Conservation (phyloP, 2,329 filamentous ascomycete species). For the Neodidymelliopsis sp. region DNA sequence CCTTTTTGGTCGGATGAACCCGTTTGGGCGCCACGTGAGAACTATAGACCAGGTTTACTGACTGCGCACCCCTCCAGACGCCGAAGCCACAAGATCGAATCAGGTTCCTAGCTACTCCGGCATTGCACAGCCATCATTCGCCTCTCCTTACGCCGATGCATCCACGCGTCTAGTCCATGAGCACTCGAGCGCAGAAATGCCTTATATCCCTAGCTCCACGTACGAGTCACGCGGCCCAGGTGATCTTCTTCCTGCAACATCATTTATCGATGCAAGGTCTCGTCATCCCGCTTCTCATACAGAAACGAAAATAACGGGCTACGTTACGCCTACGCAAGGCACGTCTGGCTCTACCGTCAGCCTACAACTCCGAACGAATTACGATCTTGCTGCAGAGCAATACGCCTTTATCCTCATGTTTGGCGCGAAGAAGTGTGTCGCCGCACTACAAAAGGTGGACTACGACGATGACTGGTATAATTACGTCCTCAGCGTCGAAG, state of each 20-base stretch:
- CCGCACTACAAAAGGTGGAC: constrained; percentile 68
- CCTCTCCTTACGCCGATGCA: constrained; percentile 57
- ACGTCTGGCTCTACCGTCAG: constrained; percentile 73
- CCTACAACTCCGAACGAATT: constrained; percentile 77
- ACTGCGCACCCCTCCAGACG: constrained; percentile 59
- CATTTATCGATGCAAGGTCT: constrained; percentile 64
- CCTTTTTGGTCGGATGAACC: constrained; percentile 45
- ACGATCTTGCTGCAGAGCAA: constrained; percentile 72
- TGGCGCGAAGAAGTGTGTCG: constrained; percentile 76
- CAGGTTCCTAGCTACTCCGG: constrained; percentile 60
- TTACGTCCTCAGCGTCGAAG: constrained; percentile 76
- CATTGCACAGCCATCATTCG: constrained; percentile 59
- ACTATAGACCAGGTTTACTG: constrained; percentile 51
- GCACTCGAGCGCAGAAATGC: constrained; percentile 53
- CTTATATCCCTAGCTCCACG: constrained; percentile 56
- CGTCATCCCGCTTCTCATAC: constrained; percentile 61
- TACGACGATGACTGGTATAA: constrained; percentile 67
- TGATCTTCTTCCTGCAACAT: constrained; percentile 57
- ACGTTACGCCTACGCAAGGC: constrained; percentile 74
- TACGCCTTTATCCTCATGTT: constrained; percentile 72
- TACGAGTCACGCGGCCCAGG: constrained; percentile 56
- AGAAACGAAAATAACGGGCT: constrained; percentile 64
- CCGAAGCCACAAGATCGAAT: constrained; percentile 67
- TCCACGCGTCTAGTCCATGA: constrained; percentile 60
- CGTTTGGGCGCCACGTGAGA: constrained; percentile 48